Evolutionary conservation across 2,329 filamentous ascomycete species (phyloP), one percentile per base, ranked within the genome.

Genomic region (Akanthomyces dipterigenus): DNA sequence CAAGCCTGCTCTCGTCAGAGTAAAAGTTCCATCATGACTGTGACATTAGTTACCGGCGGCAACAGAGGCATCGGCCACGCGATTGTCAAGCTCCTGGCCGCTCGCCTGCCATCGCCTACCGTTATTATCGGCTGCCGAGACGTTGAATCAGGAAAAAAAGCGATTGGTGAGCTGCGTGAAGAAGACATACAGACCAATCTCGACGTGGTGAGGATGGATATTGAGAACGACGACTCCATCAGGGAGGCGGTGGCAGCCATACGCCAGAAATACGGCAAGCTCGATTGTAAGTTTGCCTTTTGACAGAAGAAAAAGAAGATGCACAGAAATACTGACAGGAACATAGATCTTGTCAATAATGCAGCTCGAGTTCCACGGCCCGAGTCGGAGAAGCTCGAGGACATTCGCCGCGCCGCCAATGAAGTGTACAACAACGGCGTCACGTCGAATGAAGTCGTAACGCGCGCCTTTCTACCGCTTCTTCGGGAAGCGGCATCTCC

Each of bases 31-130:
- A 58, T 26, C 45, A 59, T 59, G 56, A 31, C 46, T 16, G 22
- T 53, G 8, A 45, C 28, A 38, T 45, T 74, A 43, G 70, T 74
- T 58, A 76, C 74, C 5, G 73, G 74, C 20, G 67, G 67, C 18
- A 73, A 71, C 62, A 66, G 69, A 51, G 72, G 72, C 8, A 70
- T 76, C 14, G 73, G 73, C 1, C 68, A 70, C 51, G 69, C 67
- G 43, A 70, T 74, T 20, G 64, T 71, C 20, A 65, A 60, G 24
- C 46, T 43, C 34, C 11, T 72, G 5, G 68, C 66, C 3, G 45
- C 61, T 24, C 67, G 68, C 12, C 55, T 70, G 1, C 66, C 67
- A 1, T 56, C 63, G 1, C 61, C 66, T 22, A 68, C 64, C 5
- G 70, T 72, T 28, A 66, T 76, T 16, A 45, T 55, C 9, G 16